Conservation (phyloP, 75 land plant species). For the Gnetum montanum region DNA sequence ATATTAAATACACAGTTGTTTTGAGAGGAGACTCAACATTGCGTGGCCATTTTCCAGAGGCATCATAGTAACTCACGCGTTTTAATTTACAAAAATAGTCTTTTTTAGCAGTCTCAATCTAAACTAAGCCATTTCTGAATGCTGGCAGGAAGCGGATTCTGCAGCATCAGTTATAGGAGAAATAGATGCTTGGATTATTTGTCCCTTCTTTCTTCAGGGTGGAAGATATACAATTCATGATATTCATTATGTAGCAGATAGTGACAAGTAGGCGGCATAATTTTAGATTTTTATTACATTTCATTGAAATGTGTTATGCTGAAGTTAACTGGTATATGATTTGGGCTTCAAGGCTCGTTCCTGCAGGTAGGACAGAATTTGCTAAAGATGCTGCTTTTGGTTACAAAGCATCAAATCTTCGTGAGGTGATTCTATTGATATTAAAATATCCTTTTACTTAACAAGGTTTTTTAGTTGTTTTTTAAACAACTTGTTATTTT, state of each 20-base stretch:
- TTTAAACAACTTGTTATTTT: no score
- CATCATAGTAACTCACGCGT: constrained; percentile 13
- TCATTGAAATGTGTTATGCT: background rate
- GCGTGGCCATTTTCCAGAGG: constrained; percentile 99
- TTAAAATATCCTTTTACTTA: background rate
- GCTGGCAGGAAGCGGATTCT: constrained; percentile 84
- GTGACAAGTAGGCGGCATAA: constrained; percentile 45
- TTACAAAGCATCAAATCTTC: constrained; percentile 81
- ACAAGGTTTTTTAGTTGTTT: background rate
- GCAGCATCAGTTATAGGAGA: constrained; percentile 76
- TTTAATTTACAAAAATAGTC: no score
- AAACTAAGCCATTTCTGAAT: no score
- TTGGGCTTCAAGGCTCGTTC: constrained; percentile 58
- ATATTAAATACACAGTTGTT: constrained; percentile 68
- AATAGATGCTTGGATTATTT: constrained; percentile 95
- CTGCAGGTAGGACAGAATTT: constrained; percentile 96
- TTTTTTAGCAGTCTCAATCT: no score
- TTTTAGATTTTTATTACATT: background rate
- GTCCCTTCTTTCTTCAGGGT: constrained; percentile 96
- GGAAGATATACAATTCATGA: constrained; percentile 95
- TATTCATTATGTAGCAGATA: constrained; percentile 95
- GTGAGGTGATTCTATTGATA: constrained; percentile 61
- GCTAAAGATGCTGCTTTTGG: constrained; percentile 96
- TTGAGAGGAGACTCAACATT: constrained; percentile 96
- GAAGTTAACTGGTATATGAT: background rate